These are phyloP conservation scores for Tolypocladium guangdongense DNA, from an alignment of 2,329 filamentous ascomycete species.

Conservation along the genomic window DNA sequence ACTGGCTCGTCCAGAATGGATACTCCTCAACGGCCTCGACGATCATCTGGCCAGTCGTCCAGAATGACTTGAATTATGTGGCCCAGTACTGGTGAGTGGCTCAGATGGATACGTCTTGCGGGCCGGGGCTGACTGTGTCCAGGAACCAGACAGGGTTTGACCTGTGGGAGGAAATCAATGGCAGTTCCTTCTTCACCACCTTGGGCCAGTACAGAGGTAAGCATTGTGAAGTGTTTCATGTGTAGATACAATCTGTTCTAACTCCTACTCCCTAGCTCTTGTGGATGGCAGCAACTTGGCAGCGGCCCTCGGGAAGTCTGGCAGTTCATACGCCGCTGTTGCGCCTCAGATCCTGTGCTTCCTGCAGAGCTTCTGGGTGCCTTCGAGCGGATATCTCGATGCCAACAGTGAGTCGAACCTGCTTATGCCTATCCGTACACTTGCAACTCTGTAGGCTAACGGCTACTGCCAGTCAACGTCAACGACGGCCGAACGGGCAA, in stretches of 20 bases:
- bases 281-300: conserved; percentile 59
- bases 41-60: conserved; percentile 61
- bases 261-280: conserved; percentile 28
- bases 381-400: conserved; percentile 46
- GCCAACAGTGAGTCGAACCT: conserved; percentile 45
- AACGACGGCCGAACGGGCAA: conserved; percentile 54
- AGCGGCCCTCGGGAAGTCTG: conserved; percentile 47
- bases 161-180: conserved; percentile 72
- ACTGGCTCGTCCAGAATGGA: conserved; percentile 59
- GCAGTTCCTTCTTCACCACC: conserved; percentile 71
- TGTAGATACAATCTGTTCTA: neutral
- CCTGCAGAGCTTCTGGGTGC: conserved; percentile 62
- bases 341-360: conserved; percentile 65
- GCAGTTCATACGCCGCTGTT: conserved; percentile 48
- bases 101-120: too few relatives aligned
- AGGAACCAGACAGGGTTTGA: conserved; percentile 56
- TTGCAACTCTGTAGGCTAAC: neutral
- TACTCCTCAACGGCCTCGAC: conserved; percentile 43
- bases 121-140: neutral
- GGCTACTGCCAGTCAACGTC: conserved; percentile 33
- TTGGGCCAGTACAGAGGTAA: conserved; percentile 56
- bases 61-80: conserved; percentile 67
- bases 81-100: conserved; percentile 53
- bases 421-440: neutral
- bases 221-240: neutral